Evolutionary conservation across 345 rosid genomes (phyloP).

Genomic region (Combretum micranthum): DNA sequence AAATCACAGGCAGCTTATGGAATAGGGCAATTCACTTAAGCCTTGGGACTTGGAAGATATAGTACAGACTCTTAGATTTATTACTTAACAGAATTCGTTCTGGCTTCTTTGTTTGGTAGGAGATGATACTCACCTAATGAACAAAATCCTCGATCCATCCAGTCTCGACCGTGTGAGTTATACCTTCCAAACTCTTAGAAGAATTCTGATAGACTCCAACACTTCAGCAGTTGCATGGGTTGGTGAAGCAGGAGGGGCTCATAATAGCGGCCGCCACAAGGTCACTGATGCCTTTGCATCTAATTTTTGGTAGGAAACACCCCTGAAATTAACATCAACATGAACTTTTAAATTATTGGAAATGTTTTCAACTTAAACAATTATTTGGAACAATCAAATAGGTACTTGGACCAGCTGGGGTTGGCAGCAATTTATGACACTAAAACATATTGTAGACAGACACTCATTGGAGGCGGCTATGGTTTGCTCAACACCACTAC

Average conservation of each 20-base stretch:
- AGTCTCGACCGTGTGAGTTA: conserved; percentile 24
- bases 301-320: conserved; percentile 38
- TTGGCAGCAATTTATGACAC: conserved; percentile 39
- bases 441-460: conserved; percentile 48
- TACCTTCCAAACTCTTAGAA: conserved; percentile 22
- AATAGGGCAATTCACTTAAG: too few species aligned
- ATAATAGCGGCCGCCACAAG: conserved; percentile 38
- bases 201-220: conserved; percentile 26
- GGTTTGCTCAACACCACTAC: conserved; percentile 43
- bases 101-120: conserved; percentile 21
- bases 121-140: conserved; percentile 27
- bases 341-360: not conserved
- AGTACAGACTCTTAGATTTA: too few species aligned
- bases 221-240: conserved; percentile 52
- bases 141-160: conserved; percentile 38
- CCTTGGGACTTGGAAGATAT: too few species aligned
- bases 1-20: too few species aligned
- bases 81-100: not conserved
- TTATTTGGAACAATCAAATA: conserved; percentile 7
- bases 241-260: conserved; percentile 62
- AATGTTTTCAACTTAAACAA: not conserved
- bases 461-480: conserved; percentile 52
- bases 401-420: conserved; percentile 60
- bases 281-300: conserved; percentile 47
- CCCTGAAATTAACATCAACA: not conserved